Percentiles rank a stretch among this genome's conserved stretches.
Evolutionary conservation across 2,329 filamentous ascomycete genomes (phyloP).

Genomic region (Penicillium sclerotigenum): DNA sequence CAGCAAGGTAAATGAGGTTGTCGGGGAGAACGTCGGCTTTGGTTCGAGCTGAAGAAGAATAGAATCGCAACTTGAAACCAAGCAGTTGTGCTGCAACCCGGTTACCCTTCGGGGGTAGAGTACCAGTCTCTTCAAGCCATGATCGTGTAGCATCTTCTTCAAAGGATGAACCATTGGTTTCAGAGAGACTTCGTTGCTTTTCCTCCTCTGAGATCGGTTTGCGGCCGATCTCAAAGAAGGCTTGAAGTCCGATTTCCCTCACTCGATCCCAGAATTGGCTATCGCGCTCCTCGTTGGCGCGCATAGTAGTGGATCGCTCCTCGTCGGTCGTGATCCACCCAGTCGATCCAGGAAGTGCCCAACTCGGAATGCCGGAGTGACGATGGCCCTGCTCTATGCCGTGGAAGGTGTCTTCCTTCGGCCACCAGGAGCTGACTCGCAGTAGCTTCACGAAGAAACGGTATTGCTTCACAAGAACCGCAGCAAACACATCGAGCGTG

Average conservation of each 20-base stretch:
- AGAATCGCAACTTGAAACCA: conserved; percentile 95
- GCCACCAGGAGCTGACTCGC: conserved; percentile 95
- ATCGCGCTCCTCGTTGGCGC: conserved; percentile 65
- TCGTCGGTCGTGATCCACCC: conserved; percentile 65
- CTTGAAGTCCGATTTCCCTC: conserved; percentile 70
- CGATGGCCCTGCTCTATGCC: conserved; percentile 27
- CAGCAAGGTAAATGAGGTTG: conserved; percentile 87
- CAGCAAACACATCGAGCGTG: conserved; percentile 90
- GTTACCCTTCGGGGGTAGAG: conserved; percentile 80
- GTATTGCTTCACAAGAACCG: conserved; percentile 86
- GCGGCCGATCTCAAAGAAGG: conserved; percentile 85
- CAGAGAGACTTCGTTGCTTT: conserved; percentile 47
- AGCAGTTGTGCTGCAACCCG: conserved; percentile 89
- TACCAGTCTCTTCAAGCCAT: conserved; percentile 80
- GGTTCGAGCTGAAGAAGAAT: conserved; percentile 74
- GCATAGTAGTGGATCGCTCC: conserved; percentile 59
- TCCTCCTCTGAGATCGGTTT: conserved; percentile 62
- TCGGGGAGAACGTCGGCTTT: conserved; percentile 76
- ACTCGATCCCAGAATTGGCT: conserved; percentile 75
- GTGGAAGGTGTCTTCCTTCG: conserved; percentile 59
- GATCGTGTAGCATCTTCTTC: conserved; percentile 59
- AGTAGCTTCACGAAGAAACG: conserved; percentile 93
- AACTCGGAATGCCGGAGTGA: conserved; percentile 69
- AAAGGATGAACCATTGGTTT: conserved; percentile 37
- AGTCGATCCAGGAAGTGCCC: conserved; percentile 72